phyloP scores from a whole-genome alignment of 306 rosid genomes.

The Cicer arietinum region DNA sequence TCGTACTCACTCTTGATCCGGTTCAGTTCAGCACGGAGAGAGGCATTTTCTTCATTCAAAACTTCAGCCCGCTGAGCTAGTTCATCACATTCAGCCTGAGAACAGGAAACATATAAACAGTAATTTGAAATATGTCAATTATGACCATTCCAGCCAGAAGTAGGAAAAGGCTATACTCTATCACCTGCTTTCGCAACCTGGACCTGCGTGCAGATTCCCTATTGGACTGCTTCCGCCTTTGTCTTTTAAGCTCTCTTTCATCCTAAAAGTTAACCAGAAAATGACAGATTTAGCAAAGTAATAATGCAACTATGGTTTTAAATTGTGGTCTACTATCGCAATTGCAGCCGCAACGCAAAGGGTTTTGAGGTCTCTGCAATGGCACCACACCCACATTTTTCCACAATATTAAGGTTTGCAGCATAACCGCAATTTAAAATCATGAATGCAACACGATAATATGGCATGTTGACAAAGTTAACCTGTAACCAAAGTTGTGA shows the following conservation, averaged over 20 bases:
- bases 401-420: too few relatives aligned
- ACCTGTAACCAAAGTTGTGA: slow-evolving; percentile 95
- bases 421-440: too few relatives aligned
- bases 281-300: slow-evolving; percentile 24
- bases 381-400: too few relatives aligned
- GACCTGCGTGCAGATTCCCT: slow-evolving; percentile 99
- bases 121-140: slow-evolving; percentile 28
- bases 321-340: too few relatives aligned
- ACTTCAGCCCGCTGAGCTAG: slow-evolving; percentile 89
- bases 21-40: slow-evolving; percentile 78
- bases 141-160: slow-evolving; percentile 37
- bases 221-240: slow-evolving; percentile 95
- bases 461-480: slow-evolving; percentile 35
- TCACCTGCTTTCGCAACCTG: slow-evolving; percentile 97
- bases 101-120: slow-evolving; percentile 35
- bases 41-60: slow-evolving; percentile 83
- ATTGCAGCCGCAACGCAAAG: too few relatives aligned
- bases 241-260: slow-evolving; percentile 94
- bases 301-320: neutral
- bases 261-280: slow-evolving; percentile 61
- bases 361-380: too few relatives aligned
- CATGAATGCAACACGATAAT: slow-evolving; percentile 16
- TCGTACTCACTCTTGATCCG: slow-evolving; percentile 86
- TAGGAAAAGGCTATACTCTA: slow-evolving; percentile 29
- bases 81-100: slow-evolving; percentile 95